Base-by-base conservation (phyloP, 2,329 filamentous ascomycete genomes). In the Microcyclospora tardicrescens region DNA sequence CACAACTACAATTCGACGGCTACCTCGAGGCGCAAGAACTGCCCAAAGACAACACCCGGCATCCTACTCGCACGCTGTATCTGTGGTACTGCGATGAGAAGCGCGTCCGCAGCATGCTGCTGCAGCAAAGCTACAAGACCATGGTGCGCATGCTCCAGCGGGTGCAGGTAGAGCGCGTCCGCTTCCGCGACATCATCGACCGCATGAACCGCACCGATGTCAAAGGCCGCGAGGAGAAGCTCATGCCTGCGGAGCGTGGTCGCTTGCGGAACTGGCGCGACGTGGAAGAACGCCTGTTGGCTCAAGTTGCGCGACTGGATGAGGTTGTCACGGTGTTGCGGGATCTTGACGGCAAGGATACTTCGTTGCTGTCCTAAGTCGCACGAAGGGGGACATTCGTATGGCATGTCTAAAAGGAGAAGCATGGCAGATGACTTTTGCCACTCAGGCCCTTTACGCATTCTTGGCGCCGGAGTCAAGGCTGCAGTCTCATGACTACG, bases 11-110 rank as follows among this genome's bases (percentile, higher is more conserved):
- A 50, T 79, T 85, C 58, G 77, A 78, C 13, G 89, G 91, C 2
- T 79, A 91, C 43, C 77, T 94, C 10, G 85, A 96, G 49, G 76
- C 93, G 5, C 91, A 98, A 59, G 91, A 98, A 64, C 81, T 98
- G 1, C 91, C 91, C 1, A 83, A 84, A 48, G 89, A 96, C 53
- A 81, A 81, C 47, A 80, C 79, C 44, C 79, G 86, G 28, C 75
- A 82, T 51, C 84, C 87, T 1, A 83, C 79, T 45, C 77, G 85
- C 37, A 93, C 86, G 0, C 73, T 94, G 16, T 96, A 87, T 58
- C 75, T 96, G 40, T 95, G 87, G 79, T 94, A 78, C 67, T 93
- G 85, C 60, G 87, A 96, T 56, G 67, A 73, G 10, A 76, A 85
- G 34, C 75, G 82, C 34, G 79, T 81, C 6, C 68, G 79, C 35